These are phyloP conservation scores for Lepraria neglecta DNA, from an alignment of 495 filamentous ascomycete genomes.

Conservation along the genomic window DNA sequence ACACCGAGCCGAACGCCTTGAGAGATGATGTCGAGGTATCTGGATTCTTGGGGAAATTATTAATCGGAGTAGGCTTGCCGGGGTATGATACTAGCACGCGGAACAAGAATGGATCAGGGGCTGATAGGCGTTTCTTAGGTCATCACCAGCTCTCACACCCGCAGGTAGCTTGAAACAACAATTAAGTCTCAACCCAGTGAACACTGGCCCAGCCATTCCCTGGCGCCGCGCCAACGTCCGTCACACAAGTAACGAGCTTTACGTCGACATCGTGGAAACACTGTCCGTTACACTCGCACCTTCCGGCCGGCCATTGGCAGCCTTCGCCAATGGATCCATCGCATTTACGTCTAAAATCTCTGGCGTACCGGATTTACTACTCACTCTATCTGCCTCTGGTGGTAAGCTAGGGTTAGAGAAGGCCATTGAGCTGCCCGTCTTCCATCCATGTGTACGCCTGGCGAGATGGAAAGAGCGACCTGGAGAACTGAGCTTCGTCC, in stretches of 20 bases:
- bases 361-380: conserved; percentile 79
- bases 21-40: conserved; percentile 88
- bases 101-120: neutral
- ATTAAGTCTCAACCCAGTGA: conserved; percentile 35
- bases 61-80: conserved; percentile 81
- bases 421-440: conserved; percentile 82
- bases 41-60: conserved; percentile 78
- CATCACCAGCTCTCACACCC: conserved; percentile 41
- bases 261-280: conserved; percentile 92
- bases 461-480: conserved; percentile 79
- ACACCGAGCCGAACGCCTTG: conserved; percentile 88
- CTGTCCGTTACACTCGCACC: conserved; percentile 82
- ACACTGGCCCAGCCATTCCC: conserved; percentile 56
- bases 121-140: conserved; percentile 28
- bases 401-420: conserved; percentile 56
- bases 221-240: conserved; percentile 90
- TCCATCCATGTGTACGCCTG: conserved; percentile 90
- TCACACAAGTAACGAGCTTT: conserved; percentile 94
- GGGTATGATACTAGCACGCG: conserved; percentile 41
- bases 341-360: conserved; percentile 93
- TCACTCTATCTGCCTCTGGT: conserved; percentile 71
- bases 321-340: conserved; percentile 85
- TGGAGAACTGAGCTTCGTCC: conserved; percentile 88
- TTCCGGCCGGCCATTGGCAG: conserved; percentile 77
- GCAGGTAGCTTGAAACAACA: conserved; percentile 44